phyloP scores from a whole-genome alignment of 805 yeast species.

The Lipomyces sp. region DNA sequence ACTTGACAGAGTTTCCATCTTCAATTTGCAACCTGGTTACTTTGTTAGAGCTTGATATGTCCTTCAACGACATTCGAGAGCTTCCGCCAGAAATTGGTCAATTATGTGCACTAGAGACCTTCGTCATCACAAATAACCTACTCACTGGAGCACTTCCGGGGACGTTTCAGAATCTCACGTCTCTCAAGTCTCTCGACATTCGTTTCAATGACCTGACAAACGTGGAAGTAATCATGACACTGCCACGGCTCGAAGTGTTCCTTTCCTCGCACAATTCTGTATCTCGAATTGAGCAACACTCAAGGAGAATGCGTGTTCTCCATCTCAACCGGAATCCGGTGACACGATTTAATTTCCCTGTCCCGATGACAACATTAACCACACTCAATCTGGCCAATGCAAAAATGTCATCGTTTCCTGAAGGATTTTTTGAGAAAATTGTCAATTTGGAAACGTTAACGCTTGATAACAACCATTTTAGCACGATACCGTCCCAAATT shows the following conservation, averaged over 20 bases:
- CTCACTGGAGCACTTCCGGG: conserved; percentile 58
- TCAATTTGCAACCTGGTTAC: conserved; percentile 63
- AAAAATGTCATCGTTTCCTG: conserved; percentile 73
- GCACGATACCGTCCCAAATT: conserved; percentile 72
- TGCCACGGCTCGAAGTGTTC: conserved; percentile 39
- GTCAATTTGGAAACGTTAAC: conserved; percentile 72
- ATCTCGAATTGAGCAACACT: conserved; percentile 66
- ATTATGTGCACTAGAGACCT: conserved; percentile 63
- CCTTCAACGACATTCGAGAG: conserved; percentile 70
- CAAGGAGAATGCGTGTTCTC: conserved; percentile 67
- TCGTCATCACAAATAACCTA: conserved; percentile 76
- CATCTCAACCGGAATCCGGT: conserved; percentile 84
- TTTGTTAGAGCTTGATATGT: conserved; percentile 72
- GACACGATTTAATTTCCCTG: conserved; percentile 63
- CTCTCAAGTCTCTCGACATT: conserved; percentile 73
- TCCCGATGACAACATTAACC: conserved; percentile 63
- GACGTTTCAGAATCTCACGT: conserved; percentile 57
- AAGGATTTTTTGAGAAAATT: conserved; percentile 62
- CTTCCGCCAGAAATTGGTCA: conserved; percentile 68
- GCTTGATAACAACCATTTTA: conserved; percentile 81
- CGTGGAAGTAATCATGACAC: conserved; percentile 43
- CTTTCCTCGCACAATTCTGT: conserved; percentile 52
- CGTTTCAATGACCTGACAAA: conserved; percentile 66
- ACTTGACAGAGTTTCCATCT: conserved; percentile 58
- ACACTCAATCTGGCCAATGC: conserved; percentile 81